Conservation (phyloP, 495 filamentous ascomycete genomes). For the Penicillium coprophilum region DNA sequence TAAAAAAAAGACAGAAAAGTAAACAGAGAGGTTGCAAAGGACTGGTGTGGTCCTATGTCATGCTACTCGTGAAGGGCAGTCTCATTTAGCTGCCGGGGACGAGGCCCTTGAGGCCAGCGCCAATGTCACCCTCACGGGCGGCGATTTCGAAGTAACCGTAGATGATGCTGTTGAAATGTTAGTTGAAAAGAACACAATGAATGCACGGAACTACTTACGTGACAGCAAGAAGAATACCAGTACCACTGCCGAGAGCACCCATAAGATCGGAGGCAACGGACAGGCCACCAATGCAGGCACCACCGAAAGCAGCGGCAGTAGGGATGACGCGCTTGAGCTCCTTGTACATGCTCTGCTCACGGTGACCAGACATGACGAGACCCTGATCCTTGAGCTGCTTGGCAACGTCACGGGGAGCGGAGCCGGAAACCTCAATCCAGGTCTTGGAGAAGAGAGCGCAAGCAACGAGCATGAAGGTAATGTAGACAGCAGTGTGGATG, state of each 20-base stretch:
- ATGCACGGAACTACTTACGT: conserved; percentile 67
- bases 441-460: conserved; percentile 99
- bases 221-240: conserved; percentile 96
- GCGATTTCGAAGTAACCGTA: conserved; percentile 99
- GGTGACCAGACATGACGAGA: conserved; percentile 98
- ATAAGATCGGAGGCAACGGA: conserved; percentile 94
- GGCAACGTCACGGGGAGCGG: conserved; percentile 93
- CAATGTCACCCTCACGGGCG: conserved; percentile 93
- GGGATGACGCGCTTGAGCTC: conserved; percentile 99
- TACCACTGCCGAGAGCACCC: conserved; percentile 94
- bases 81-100: conserved; percentile 54
- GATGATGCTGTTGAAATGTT: conserved; percentile 69
- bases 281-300: conserved; percentile 97
- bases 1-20: conserved; percentile 30
- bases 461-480: conserved; percentile 93
- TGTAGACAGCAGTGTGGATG: conserved; percentile 94
- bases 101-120: conserved; percentile 83
- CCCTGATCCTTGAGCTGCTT: conserved; percentile 99
- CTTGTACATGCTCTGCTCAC: conserved; percentile 99
- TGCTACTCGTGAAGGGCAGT: conserved; percentile 38
- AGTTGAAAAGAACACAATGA: conserved; percentile 12
- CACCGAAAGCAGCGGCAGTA: conserved; percentile 96
- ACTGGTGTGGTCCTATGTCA: conserved; percentile 29
- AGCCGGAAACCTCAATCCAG: conserved; percentile 99
- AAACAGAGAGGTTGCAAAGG: conserved; percentile 28